Evolutionary conservation across 192 early-diverging fungal genomes (phyloP).

Genomic region (Tieghemiomyces parasiticus): DNA sequence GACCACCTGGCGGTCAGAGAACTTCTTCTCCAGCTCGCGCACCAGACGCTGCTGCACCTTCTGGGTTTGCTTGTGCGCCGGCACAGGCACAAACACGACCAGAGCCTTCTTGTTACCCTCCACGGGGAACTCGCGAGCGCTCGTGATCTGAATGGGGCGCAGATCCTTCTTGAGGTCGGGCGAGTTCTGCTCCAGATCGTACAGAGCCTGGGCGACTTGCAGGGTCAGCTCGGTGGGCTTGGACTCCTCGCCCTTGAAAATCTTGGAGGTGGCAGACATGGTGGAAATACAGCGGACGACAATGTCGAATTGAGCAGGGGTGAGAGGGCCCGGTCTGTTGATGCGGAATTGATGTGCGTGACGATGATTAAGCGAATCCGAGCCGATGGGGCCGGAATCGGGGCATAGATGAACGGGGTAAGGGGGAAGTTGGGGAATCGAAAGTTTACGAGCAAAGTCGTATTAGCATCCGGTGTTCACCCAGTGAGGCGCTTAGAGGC

Average conservation of each 20-base stretch:
- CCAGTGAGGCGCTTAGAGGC: too few relatives aligned
- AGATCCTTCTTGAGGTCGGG: slow-evolving; percentile 95
- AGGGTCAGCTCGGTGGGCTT: slow-evolving; percentile 77
- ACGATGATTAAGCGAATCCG: too few relatives aligned
- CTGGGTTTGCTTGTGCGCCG: slow-evolving; percentile 85
- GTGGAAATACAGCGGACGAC: too few relatives aligned
- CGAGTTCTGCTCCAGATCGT: slow-evolving; percentile 90
- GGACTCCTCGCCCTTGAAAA: slow-evolving; percentile 33
- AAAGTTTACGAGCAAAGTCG: too few relatives aligned
- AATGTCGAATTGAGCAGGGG: too few relatives aligned
- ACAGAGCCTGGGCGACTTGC: slow-evolving; percentile 88
- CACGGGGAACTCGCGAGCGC: slow-evolving; percentile 91
- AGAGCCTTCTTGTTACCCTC: slow-evolving; percentile 93
- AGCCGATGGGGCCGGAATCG: too few relatives aligned
- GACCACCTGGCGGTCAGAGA: slow-evolving; percentile 97
- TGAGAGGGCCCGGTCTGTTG: too few relatives aligned
- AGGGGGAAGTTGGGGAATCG: too few relatives aligned
- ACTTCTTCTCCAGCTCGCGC: slow-evolving; percentile 99
- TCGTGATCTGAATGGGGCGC: slow-evolving; percentile 82
- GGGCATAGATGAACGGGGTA: too few relatives aligned
- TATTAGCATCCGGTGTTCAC: too few relatives aligned
- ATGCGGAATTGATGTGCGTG: too few relatives aligned
- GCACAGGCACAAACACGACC: slow-evolving; percentile 94
- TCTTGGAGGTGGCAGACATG: slow-evolving; percentile 39
- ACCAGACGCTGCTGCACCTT: slow-evolving; percentile 92